phyloP scores from a whole-genome alignment of 2,329 filamentous ascomycete genomes.

The Alternaria sp. region DNA sequence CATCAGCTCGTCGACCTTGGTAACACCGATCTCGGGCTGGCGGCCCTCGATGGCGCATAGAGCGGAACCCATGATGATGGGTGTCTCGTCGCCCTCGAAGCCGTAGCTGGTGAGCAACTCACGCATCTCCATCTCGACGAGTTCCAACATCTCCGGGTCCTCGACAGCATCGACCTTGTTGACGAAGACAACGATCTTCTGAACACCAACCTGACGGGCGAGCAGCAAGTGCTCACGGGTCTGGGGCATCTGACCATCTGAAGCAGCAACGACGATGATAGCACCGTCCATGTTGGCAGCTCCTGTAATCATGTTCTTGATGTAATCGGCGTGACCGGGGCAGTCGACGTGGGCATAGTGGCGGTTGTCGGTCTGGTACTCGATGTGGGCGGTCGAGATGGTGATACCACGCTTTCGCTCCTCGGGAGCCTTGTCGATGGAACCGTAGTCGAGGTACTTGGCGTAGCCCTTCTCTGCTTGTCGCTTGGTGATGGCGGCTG shows the following conservation, averaged over 20 bases:
- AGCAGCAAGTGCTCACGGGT: slow-evolving; percentile 98
- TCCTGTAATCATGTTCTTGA: slow-evolving; percentile 99
- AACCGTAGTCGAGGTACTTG: slow-evolving; percentile 94
- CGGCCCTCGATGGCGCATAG: slow-evolving; percentile 91
- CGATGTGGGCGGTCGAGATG: slow-evolving; percentile 97
- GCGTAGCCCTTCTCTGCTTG: slow-evolving; percentile 94
- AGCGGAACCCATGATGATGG: slow-evolving; percentile 95
- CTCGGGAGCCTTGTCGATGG: slow-evolving; percentile 99
- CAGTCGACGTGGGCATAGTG: slow-evolving; percentile 99
- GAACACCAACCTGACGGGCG: slow-evolving; percentile 96
- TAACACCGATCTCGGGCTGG: slow-evolving; percentile 82
- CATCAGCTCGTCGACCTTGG: slow-evolving; percentile 92
- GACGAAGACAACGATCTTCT: slow-evolving; percentile 98
- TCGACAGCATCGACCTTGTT: slow-evolving; percentile 99
- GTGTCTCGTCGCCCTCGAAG: slow-evolving; percentile 97
- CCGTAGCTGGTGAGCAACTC: slow-evolving; percentile 92
- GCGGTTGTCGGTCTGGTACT: slow-evolving; percentile 91
- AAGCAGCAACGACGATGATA: slow-evolving; percentile 97
- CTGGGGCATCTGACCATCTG: slow-evolving; percentile 99
- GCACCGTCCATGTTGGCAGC: slow-evolving; percentile 99
- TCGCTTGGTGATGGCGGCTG: slow-evolving; percentile 97
- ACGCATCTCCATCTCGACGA: slow-evolving; percentile 99
- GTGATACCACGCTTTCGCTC: slow-evolving; percentile 99
- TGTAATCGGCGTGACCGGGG: slow-evolving; percentile 99
- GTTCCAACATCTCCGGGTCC: slow-evolving; percentile 99